Evolutionary conservation across 164 flowering plant species (phyloP), one percentile per base, ranked within the genome.

Genomic region (Dillenia turbinata): DNA sequence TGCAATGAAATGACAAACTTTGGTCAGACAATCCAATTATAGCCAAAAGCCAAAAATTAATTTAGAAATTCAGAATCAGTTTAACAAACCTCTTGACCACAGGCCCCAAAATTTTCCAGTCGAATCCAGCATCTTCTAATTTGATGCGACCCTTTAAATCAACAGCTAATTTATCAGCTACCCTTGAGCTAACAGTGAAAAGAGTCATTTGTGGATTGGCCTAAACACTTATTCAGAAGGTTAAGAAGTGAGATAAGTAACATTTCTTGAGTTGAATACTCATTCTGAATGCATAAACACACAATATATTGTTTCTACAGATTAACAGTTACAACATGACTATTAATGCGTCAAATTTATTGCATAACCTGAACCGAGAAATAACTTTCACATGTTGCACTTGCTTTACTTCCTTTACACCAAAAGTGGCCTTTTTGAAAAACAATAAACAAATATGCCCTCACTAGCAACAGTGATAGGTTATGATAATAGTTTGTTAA

Each of bases 61-160:
- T 10, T 3, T 26, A 44, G 12, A 67, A 10, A 50, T 12, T 3
- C 2, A 12, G 12, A 15, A 16, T 43, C 2, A 10, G 17, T 15
- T 24, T 26, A 26, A 64, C 9, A 12, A 57, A 92, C 98, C 95
- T 92, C 88, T 24, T 87, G 83, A 69, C 92, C 98, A 85, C 92
- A 62, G 99, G 99, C 44, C 99, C 98, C 66, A 95, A 79, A 50
- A 95, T 76, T 73, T 92, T 90, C 99, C 98, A 95, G 77, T 95
- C 97, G 76, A 92, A 95, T 64, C 99, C 99, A 12, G 98, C 98
- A 79, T 95, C 99, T 85, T 95, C 99, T 73, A 95, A 67, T 73
- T 85, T 95, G 58, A 95, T 62, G 5, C 96, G 92, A 9, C 97
- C 98, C 64, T 82, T 85, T 24, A 95, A 65, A 73, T 95, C 99